Evolutionary conservation across 192 early-diverging fungal species (phyloP), one percentile per base, ranked within the genome.

Genomic region (Dissophora ornata): DNA sequence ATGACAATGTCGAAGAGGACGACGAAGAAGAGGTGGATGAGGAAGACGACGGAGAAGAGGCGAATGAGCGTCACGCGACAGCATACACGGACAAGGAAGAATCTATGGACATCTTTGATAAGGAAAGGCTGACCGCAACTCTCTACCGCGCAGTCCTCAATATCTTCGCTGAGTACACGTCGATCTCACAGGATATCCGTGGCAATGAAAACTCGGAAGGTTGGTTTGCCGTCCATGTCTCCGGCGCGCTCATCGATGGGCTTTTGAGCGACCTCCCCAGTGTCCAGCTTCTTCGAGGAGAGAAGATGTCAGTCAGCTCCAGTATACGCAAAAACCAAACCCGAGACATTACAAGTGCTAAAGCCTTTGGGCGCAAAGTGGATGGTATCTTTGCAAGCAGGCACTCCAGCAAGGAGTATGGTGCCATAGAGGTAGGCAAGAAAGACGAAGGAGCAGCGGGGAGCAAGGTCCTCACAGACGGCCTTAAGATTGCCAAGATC

Each of bases 241-340:
- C 44, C n/a, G 44, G n/a, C 18, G 4, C 44, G 44, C 44, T 45
- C n/a, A 45, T 45, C 44, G 44, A 45, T 45, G 49, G 49, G 28
- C 19, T 51, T 11, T 18, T 51, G 21, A 51, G 49, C 16, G 49
- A 51, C 25, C 49, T 51, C 5, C 5, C 21, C 6, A 24, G 49
- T 51, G 49, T 51, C 49, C 49, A 51, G 49, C 28, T 26, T 51
- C 49, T 51, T 51, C 49, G 25, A 24, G 49, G 49, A 25, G 49
- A 51, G 49, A 51, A 51, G 5, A 51, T 30, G 49, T 51, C 24
- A 24, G 16, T 28, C 7, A 51, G 49, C 49, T 51, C 49, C 5
- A 51, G 49, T 24, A 51, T 51, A 7, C 19, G 49, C 49, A 29
- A 26, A 51, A 51, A 26, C 49, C 28, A 51, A 22, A 47, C 9